These are phyloP conservation scores for Triticum monococcum DNA, from an alignment of 176 grass and related monocot species.

Conservation along the genomic window DNA sequence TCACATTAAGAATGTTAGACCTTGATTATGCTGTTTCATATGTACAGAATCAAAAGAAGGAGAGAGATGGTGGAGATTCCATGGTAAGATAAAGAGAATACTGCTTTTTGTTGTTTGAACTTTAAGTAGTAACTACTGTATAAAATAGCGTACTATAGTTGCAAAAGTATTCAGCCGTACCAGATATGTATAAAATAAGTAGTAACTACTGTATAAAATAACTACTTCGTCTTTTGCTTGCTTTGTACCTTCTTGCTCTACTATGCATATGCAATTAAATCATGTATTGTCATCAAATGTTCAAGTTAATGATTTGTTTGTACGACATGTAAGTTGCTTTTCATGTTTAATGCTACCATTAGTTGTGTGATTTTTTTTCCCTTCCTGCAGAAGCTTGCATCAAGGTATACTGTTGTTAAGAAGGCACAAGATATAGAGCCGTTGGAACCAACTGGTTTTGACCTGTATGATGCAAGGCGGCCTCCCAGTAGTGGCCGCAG, in stretches of 20 bases:
- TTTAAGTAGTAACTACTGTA: conserved; percentile 4
- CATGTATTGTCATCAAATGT: neutral
- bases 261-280: conserved; percentile 7
- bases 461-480: conserved; percentile 56
- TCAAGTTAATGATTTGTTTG: conserved; percentile 27
- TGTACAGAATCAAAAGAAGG: conserved; percentile 65
- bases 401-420: conserved; percentile 67
- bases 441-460: conserved; percentile 45
- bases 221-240: neutral
- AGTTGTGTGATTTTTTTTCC: conserved; percentile 13
- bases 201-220: too few relatives aligned
- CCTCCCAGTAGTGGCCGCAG: conserved; percentile 55
- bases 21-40: conserved; percentile 78
- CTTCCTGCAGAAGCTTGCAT: conserved; percentile 69
- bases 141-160: neutral
- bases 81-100: conserved; percentile 52
- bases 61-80: conserved; percentile 56
- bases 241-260: neutral
- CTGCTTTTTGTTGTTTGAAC: conserved; percentile 7
- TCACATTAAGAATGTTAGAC: conserved; percentile 80
- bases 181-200: neutral
- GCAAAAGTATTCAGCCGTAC: neutral
- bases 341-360: neutral
- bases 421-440: conserved; percentile 51
- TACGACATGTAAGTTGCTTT: neutral